Evolutionary conservation across 208 protist species (phyloP).

Genomic region (Acanthamoeba royreba): DNA sequence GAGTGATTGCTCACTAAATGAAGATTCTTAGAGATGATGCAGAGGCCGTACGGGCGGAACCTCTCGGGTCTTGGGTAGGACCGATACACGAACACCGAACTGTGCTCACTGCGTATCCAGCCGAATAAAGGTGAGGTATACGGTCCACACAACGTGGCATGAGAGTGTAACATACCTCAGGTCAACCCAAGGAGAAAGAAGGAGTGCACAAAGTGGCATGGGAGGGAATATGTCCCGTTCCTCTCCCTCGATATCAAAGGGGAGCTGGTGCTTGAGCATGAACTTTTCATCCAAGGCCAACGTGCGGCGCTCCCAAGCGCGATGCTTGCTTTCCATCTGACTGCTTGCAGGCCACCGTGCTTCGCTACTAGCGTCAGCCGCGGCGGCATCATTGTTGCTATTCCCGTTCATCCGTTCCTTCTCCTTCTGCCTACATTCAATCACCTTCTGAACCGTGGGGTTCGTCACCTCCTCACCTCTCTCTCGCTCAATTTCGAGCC

Average conservation of each 20-base stretch:
- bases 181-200: not conserved
- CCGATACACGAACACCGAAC: not conserved
- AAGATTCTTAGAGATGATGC: too few relatives aligned
- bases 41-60: not conserved
- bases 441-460: not conserved
- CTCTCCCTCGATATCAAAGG: not conserved
- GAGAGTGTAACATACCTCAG: too few relatives aligned
- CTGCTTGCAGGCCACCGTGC: not conserved
- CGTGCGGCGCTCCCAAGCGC: not conserved
- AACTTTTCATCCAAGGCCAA: not conserved
- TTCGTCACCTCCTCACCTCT: not conserved
- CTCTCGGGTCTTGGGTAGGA: not conserved
- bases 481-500: not conserved
- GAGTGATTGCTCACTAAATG: too few relatives aligned
- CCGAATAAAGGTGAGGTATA: too few relatives aligned
- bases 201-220: not conserved
- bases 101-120: not conserved
- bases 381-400: not conserved
- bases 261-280: not conserved
- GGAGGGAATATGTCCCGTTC: not conserved
- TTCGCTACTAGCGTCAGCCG: not conserved
- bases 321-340: not conserved
- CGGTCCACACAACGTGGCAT: too few relatives aligned
- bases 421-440: not conserved
- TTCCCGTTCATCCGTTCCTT: not conserved